Conservation (phyloP, 192 early-diverging fungal species). For the Dissophora ornata region DNA sequence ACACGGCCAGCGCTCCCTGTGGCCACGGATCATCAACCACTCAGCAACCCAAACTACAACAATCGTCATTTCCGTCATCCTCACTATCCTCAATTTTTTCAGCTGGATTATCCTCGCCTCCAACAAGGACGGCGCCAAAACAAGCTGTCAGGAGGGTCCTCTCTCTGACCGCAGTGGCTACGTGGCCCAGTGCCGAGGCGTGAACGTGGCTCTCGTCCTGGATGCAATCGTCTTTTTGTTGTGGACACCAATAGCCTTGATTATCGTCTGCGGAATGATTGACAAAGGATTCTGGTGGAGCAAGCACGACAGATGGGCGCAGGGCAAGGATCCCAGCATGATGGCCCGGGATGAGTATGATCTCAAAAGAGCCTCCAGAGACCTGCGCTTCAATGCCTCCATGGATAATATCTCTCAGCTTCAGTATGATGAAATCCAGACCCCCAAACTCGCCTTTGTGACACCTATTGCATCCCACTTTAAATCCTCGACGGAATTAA, state of each 20-base stretch:
- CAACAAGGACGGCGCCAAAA: conserved; percentile 38
- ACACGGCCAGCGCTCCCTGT: background rate
- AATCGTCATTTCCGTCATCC: conserved; percentile 28
- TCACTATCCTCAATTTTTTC: conserved; percentile 42
- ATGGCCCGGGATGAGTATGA: conserved; percentile 39
- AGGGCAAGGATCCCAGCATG: conserved; percentile 12
- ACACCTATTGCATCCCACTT: conserved; percentile 47
- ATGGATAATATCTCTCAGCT: conserved; percentile 3
- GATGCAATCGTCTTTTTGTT: conserved; percentile 36
- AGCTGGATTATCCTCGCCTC: conserved; percentile 48
- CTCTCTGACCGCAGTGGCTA: conserved; percentile 20
- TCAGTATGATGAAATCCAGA: conserved; percentile 13
- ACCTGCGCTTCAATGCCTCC: background rate
- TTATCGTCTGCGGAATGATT: conserved; percentile 45
- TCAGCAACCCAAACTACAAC: conserved; percentile 28
- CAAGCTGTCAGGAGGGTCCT: conserved; percentile 18
- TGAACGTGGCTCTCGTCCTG: conserved; percentile 36
- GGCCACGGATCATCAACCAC: conserved; percentile 45
- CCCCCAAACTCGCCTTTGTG: conserved; percentile 22
- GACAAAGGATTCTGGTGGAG: conserved; percentile 49
- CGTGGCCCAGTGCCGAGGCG: conserved; percentile 28
- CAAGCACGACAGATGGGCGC: conserved; percentile 32
- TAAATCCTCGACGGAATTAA: background rate
- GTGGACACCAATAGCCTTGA: conserved; percentile 34
- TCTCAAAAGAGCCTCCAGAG: conserved; percentile 1